Evolutionary conservation across 2,329 filamentous ascomycete genomes (phyloP).

Genomic region (Diaporthe capsici): DNA sequence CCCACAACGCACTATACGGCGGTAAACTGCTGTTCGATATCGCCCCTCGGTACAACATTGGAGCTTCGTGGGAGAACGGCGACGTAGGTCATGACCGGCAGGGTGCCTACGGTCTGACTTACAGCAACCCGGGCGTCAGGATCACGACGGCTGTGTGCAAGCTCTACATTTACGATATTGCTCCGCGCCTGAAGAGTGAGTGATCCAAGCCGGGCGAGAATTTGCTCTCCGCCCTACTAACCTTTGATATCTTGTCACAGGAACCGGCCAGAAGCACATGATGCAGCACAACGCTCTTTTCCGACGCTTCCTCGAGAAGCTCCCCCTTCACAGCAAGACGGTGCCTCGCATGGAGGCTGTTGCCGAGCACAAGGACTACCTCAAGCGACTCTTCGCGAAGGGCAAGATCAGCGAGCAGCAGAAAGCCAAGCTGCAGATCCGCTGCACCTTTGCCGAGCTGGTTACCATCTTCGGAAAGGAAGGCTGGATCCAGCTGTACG

Average conservation of each 20-base stretch:
- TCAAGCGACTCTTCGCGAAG: constrained; percentile 8
- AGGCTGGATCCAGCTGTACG: constrained; percentile 28
- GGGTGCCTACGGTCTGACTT: constrained; percentile 38
- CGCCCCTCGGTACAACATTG: constrained; percentile 30
- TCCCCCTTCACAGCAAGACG: constrained; percentile 13
- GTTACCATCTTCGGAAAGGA: constrained; percentile 31
- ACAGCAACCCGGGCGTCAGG: constrained; percentile 26
- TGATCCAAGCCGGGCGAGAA: not conserved
- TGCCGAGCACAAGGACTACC: constrained; percentile 20
- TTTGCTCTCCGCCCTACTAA: not conserved
- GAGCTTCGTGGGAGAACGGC: constrained; percentile 1
- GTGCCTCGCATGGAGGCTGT: constrained; percentile 24
- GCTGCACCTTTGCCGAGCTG: constrained; percentile 25
- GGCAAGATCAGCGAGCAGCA: not conserved
- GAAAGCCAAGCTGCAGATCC: constrained; percentile 5
- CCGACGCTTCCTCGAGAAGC: constrained; percentile 34
- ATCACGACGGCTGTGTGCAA: constrained; percentile 33
- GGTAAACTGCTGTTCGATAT: constrained; percentile 23
- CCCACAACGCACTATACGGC: not conserved
- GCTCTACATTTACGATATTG: constrained; percentile 30
- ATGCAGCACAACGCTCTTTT: constrained; percentile 26
- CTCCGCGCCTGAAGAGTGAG: constrained; percentile 36
- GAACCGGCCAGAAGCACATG: constrained; percentile 35
- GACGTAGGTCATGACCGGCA: not conserved
- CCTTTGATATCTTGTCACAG: not conserved